phyloP scores from a whole-genome alignment of 2,329 filamentous ascomycete genomes.

The Ilyonectria sp. region DNA sequence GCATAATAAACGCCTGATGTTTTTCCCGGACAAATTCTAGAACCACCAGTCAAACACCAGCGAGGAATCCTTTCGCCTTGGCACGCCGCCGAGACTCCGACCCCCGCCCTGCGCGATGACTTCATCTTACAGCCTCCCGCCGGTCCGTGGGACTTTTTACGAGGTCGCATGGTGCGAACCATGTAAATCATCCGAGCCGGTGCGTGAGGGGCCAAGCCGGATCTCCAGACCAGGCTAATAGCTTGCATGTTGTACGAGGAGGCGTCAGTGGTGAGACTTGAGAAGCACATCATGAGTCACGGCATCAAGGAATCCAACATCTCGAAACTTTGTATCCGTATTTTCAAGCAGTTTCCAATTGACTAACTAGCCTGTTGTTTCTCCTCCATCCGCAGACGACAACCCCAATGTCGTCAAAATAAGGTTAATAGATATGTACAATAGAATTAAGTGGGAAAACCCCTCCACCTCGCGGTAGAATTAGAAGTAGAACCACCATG shows the following conservation, averaged over 20 bases:
- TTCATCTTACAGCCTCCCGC: not conserved
- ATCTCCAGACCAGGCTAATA: not conserved
- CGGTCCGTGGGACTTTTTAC: not conserved
- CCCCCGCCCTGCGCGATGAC: not conserved
- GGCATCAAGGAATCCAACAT: not conserved
- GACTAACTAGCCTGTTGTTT: slow-evolving; percentile 1
- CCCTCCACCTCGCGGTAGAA: slow-evolving; percentile 16
- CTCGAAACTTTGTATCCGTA: not conserved
- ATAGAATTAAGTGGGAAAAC: slow-evolving; percentile 28
- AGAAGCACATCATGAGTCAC: not conserved
- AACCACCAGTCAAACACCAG: not conserved
- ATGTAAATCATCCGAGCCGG: not conserved
- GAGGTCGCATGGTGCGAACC: not conserved
- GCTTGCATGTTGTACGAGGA: not conserved
- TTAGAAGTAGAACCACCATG: slow-evolving; percentile 12
- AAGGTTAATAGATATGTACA: slow-evolving; percentile 25
- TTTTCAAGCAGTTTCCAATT: not conserved
- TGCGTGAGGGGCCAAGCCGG: not conserved
- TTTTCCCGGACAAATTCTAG: too few relatives aligned
- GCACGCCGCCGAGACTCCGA: not conserved
- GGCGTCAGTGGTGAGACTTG: too few relatives aligned
- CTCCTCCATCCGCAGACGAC: not conserved
- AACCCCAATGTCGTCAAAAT: slow-evolving; percentile 1
- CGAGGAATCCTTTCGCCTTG: not conserved
- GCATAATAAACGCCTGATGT: too few relatives aligned